Evolutionary conservation across 306 rosid genomes (phyloP), one percentile per base, ranked within the genome.

Genomic region (Senna tora): DNA sequence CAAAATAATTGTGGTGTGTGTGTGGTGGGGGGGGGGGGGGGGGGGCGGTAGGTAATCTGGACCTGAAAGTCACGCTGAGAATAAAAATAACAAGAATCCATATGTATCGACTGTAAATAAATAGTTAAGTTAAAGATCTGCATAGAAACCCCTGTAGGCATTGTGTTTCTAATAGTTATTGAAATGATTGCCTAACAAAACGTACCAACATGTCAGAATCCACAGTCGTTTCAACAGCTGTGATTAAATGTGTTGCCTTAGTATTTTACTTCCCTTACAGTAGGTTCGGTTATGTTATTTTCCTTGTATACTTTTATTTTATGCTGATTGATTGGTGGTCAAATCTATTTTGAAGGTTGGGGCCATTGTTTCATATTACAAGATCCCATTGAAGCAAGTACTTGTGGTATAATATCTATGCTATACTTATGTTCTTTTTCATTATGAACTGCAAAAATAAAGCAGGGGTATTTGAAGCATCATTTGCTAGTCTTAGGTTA

Each of bases 361-460:
- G 65, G 83, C 97, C 38, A 89, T 94, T 34, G 95, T 81, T 53
- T 89, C 97, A 0, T 89, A 94, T 84, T 91, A 91, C 88, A 94
- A 88, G 82, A 89, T 94, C 72, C 99, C 97, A 9, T 33, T 84
- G 79, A 89, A 87, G 87, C 99, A 91, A 88, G 97, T 94, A 38
- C 90, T 94, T 8, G 91, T 91, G 95, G 99, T 94, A 85, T 74
- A 60, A 8, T 67, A 75, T 77, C 67, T 79, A 71, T 74, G 71
- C 75, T 25, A 46, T 72, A 33, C 15, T 15, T 57, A 0, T 54
- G 20, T 58, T 33, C 62, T 25, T 75, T 59, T 65, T 67, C 49
- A 49, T 59, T 65, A 41, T 20, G 7, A 65, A 32, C 51, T 61
- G 72, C 3, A 33, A 76, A 51, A 63, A 65, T 62, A 57, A 50